Conservation (phyloP, 768 basidiomycete genomes). For the Boletus rex-veris region DNA sequence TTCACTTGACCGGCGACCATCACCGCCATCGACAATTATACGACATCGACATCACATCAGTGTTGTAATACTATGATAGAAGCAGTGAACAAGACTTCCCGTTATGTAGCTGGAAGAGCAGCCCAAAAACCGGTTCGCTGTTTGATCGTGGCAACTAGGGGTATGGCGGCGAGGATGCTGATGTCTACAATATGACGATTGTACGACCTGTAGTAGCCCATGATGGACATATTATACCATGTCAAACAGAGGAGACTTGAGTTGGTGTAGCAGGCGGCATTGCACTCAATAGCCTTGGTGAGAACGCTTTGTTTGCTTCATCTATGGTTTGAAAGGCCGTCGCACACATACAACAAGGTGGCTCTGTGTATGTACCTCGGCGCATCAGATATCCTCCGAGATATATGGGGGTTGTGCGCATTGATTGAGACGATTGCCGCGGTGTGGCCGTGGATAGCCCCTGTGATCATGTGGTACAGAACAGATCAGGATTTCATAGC, state of each 20-base stretch:
- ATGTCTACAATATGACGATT: not conserved
- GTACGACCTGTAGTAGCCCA: not conserved
- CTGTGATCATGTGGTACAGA: conserved; percentile 3
- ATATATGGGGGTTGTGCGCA: not conserved
- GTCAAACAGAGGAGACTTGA: not conserved
- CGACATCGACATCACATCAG: conserved; percentile 16
- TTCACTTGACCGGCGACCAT: conserved; percentile 1
- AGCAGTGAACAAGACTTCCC: not conserved
- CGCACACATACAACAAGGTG: not conserved
- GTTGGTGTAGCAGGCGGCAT: conserved; percentile 1
- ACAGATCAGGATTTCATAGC: conserved; percentile 5
- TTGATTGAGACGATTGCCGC: not conserved
- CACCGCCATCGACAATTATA: conserved; percentile 8
- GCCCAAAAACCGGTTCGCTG: not conserved
- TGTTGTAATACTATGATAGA: not conserved
- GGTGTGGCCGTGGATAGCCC: not conserved
- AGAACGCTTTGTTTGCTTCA: conserved; percentile 1
- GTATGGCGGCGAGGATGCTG: not conserved
- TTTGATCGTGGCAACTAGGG: conserved; percentile 7
- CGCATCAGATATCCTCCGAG: not conserved
- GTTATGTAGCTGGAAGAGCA: not conserved
- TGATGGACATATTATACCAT: not conserved
- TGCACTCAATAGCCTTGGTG: conserved; percentile 1
- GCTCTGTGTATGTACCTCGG: conserved; percentile 1
- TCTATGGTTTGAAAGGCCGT: not conserved